phyloP scores from a whole-genome alignment of 2,329 filamentous ascomycete genomes.

The Magnaporthales sp. region DNA sequence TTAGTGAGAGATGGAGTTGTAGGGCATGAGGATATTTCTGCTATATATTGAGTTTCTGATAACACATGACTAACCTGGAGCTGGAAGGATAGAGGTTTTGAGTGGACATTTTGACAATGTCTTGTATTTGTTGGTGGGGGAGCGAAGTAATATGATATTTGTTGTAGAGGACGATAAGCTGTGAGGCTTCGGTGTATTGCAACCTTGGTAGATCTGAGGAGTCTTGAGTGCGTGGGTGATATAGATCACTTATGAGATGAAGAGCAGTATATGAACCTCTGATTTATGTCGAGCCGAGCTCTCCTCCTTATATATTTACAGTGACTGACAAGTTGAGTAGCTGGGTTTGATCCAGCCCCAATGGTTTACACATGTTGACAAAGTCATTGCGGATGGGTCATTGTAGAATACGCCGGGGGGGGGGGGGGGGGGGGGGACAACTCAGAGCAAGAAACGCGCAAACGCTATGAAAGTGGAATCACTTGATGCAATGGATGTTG shows the following conservation, averaged over 20 bases:
- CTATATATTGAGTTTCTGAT: no score
- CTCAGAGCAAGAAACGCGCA: neutral
- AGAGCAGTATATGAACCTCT: neutral
- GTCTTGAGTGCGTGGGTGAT: neutral
- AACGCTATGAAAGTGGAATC: neutral
- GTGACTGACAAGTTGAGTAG: neutral
- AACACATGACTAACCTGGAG: neutral
- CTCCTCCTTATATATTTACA: neutral
- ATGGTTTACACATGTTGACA: neutral
- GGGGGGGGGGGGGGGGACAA: no score
- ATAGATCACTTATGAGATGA: neutral
- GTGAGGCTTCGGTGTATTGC: neutral
- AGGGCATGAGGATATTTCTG: no score
- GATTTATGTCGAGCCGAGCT: neutral
- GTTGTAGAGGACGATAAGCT: neutral
- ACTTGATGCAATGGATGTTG: neutral
- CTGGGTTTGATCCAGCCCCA: neutral
- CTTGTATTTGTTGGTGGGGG: neutral
- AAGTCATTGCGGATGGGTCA: neutral
- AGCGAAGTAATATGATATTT: neutral
- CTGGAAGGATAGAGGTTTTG: neutral
- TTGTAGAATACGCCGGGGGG: neutral
- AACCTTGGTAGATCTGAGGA: neutral
- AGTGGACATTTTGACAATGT: neutral
- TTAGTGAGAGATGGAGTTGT: no score